Evolutionary conservation across 2,329 filamentous ascomycete species (phyloP).

Genomic region (Epicoccum nigrum): DNA sequence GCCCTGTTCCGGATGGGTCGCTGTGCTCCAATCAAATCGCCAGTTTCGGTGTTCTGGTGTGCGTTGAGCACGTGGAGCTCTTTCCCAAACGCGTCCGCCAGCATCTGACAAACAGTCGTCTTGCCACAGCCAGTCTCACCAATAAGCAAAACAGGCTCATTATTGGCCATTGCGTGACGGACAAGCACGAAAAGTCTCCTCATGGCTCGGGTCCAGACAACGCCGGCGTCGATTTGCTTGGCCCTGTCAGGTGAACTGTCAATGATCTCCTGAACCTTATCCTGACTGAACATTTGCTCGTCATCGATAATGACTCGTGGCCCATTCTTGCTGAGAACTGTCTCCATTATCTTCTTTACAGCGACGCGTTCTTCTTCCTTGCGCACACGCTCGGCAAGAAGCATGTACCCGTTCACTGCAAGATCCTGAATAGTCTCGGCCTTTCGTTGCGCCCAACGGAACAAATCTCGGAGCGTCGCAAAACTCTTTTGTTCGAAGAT

Average conservation of each 20-base stretch:
- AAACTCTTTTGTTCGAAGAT: constrained; percentile 98
- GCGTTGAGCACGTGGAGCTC: constrained; percentile 91
- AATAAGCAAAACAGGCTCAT: constrained; percentile 91
- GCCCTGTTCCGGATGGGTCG: constrained; percentile 86
- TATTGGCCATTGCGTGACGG: constrained; percentile 82
- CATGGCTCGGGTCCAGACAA: constrained; percentile 98
- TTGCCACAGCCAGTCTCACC: constrained; percentile 98
- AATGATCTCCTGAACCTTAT: constrained; percentile 42
- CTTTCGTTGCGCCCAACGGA: constrained; percentile 87
- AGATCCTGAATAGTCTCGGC: constrained; percentile 88
- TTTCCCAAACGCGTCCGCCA: constrained; percentile 79
- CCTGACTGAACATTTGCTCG: constrained; percentile 69
- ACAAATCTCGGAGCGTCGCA: constrained; percentile 92
- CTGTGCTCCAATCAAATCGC: constrained; percentile 95
- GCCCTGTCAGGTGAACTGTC: constrained; percentile 35
- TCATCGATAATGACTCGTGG: constrained; percentile 75
- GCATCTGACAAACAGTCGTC: constrained; percentile 91
- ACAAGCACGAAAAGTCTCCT: constrained; percentile 87
- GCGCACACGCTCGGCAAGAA: constrained; percentile 92
- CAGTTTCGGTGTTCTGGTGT: constrained; percentile 97
- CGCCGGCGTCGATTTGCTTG: constrained; percentile 37
- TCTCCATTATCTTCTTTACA: constrained; percentile 87
- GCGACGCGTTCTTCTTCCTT: constrained; percentile 83
- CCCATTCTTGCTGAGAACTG: constrained; percentile 70
- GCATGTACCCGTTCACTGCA: constrained; percentile 92